Percentiles rank a stretch among this genome's conserved stretches.
Evolutionary conservation across 176 grass and related monocot species (phyloP).

Genomic region (Bromus sterilis): DNA sequence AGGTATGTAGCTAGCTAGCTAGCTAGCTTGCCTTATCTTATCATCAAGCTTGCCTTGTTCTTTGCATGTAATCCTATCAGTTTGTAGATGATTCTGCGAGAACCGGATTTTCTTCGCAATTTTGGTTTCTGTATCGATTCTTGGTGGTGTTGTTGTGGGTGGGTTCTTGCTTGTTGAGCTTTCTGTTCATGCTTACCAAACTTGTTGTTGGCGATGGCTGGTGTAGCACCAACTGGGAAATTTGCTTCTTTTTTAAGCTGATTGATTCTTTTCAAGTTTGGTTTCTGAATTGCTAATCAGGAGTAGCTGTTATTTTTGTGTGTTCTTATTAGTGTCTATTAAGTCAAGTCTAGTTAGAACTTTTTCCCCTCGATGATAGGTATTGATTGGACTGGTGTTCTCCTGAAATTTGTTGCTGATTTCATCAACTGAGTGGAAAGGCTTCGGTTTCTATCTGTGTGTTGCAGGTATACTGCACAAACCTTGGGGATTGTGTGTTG

Average conservation of each 20-base stretch:
- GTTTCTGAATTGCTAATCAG: constrained; percentile 10
- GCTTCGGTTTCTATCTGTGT: constrained; percentile 11
- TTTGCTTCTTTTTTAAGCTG: not conserved
- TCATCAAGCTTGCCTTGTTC: not conserved
- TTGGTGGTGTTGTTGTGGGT: not conserved
- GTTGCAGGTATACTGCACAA: constrained; percentile 12
- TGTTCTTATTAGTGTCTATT: not conserved
- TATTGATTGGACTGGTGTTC: constrained; percentile 29
- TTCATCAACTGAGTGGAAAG: constrained; percentile 13
- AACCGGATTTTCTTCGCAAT: not conserved
- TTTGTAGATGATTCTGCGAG: not conserved
- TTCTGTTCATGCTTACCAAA: constrained; percentile 19
- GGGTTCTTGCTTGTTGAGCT: constrained; percentile 22
- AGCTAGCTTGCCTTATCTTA: not conserved
- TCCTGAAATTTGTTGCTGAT: constrained; percentile 9
- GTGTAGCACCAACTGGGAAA: constrained; percentile 25
- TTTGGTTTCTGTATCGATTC: not conserved
- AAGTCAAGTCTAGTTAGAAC: not conserved
- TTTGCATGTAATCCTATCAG: constrained; percentile 7
- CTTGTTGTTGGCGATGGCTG: constrained; percentile 7
- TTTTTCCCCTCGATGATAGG: not conserved
- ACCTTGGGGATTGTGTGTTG: not conserved
- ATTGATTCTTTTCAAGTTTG: constrained; percentile 1
- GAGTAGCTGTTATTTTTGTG: not conserved
- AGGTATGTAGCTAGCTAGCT: constrained; percentile 24